Evolutionary conservation across 139 green algal species (phyloP), one percentile per base, ranked within the genome.

Genomic region (Diplosphaera chodatii): DNA sequence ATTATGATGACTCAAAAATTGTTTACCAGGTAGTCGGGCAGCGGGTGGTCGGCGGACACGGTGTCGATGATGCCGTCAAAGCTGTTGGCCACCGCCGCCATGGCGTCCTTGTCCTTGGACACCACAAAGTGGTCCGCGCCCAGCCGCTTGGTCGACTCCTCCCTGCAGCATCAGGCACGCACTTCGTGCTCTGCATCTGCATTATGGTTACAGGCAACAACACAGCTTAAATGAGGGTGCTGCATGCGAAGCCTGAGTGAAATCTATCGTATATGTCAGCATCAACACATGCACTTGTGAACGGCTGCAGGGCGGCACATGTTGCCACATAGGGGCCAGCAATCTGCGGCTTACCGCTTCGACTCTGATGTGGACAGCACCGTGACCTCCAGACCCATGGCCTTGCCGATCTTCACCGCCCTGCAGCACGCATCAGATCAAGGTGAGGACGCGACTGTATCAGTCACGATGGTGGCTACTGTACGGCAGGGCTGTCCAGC

Each of bases 1-100:
- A n/a, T n/a, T n/a, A n/a, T n/a, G n/a, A n/a, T n/a, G n/a, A n/a
- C n/a, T n/a, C n/a, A n/a, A n/a, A n/a, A n/a, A n/a, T n/a, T n/a
- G n/a, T n/a, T n/a, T n/a, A 25, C 56, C 2, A 85, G 40, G 75
- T 83, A 88, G 18, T 64, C 30, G 3, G 1, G 48, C 21, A 94
- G 68, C 31, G 90, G 81, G 68, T 96, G 91, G 48, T 82, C 28
- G 32, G 81, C 86, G 5, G 72, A 82, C 23, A 96, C 91, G 1
- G 91, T 94, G 82, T 96, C 87, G 29, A 96, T 87, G 73, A 96
- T 96, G 78, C 84, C 91, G 68, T 96, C 77, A 56, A 96, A 72
- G 0, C 67, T 84, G 34, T 64, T 64, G 2, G 72, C 77, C 4
- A 70, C 69, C 66, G 84, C 82, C 73, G 78, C 75, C 81, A 96